Conservation (phyloP, 2,329 filamentous ascomycete genomes). For the Scedosporium minutisporum region DNA sequence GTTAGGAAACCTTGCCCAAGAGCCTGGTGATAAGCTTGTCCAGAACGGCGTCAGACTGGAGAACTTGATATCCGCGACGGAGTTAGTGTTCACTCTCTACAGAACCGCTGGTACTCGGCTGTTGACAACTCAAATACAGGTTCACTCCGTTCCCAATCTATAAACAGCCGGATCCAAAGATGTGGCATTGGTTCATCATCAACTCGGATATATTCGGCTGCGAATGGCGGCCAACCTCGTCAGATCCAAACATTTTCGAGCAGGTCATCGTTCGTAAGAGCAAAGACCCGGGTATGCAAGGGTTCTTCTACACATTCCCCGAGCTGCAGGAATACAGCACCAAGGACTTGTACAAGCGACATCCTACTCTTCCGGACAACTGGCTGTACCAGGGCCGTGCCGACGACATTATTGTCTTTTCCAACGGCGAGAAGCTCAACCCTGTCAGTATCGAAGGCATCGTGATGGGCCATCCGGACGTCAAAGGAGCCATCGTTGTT, state of each 20-base stretch:
- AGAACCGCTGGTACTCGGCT: not conserved
- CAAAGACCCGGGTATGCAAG: slow-evolving; percentile 22
- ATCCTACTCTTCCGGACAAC: slow-evolving; percentile 25
- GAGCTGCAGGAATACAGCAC: slow-evolving; percentile 25
- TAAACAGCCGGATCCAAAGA: slow-evolving; percentile 19
- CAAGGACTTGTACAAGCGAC: slow-evolving; percentile 25
- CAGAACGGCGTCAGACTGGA: slow-evolving; percentile 21
- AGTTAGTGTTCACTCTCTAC: slow-evolving; percentile 20
- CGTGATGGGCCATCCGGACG: slow-evolving; percentile 25
- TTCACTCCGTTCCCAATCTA: slow-evolving; percentile 24
- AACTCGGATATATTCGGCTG: slow-evolving; percentile 29
- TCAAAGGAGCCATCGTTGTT: slow-evolving; percentile 34
- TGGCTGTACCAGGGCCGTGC: slow-evolving; percentile 15
- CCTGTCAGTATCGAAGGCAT: slow-evolving; percentile 30
- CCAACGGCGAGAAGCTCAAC: slow-evolving; percentile 42
- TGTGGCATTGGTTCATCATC: slow-evolving; percentile 35
- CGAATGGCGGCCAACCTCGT: slow-evolving; percentile 23
- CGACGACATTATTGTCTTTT: slow-evolving; percentile 40
- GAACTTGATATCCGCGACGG: slow-evolving; percentile 31
- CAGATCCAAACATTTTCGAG: slow-evolving; percentile 19
- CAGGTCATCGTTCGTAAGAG: slow-evolving; percentile 20
- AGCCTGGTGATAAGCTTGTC: slow-evolving; percentile 27
- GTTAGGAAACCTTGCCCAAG: slow-evolving; percentile 25
- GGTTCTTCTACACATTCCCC: slow-evolving; percentile 26
- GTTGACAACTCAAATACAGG: slow-evolving; percentile 13